A percentile compares a stretch with the other conserved stretches of the same genome.
Conservation (phyloP, 768 basidiomycete genomes). For the Cystofilobasidium bisporidii region DNA sequence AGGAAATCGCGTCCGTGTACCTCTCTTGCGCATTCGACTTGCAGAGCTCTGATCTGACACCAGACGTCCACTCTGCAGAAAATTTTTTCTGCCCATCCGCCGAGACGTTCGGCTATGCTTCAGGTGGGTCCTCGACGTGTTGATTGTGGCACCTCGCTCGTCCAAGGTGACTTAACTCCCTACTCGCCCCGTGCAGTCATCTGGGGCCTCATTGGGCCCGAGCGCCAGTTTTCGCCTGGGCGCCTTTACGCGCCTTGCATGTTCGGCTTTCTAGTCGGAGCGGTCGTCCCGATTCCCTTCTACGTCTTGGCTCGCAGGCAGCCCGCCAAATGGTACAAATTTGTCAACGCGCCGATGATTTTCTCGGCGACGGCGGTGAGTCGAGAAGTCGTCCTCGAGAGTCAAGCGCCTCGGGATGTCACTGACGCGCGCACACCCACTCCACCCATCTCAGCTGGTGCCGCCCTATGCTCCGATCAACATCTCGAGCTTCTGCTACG, state of each 20-base stretch:
- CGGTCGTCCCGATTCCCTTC: conserved; percentile 66
- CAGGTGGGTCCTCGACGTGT: neutral
- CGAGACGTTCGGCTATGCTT: conserved; percentile 15
- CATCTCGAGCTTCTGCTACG: conserved; percentile 9
- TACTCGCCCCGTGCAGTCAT: neutral
- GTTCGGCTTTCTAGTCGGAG: conserved; percentile 68
- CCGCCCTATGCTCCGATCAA: conserved; percentile 10
- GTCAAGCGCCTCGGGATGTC: too few relatives aligned
- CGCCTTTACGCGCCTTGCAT: conserved; percentile 48
- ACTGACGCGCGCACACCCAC: too few relatives aligned
- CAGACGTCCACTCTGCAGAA: neutral
- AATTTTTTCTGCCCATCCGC: conserved; percentile 24
- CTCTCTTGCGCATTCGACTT: too few relatives aligned
- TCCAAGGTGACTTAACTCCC: too few relatives aligned
- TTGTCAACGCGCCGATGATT: conserved; percentile 1
- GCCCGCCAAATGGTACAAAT: conserved; percentile 41
- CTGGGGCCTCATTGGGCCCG: conserved; percentile 27
- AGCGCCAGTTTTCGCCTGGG: conserved; percentile 39
- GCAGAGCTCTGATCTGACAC: too few relatives aligned
- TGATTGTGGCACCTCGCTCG: too few relatives aligned
- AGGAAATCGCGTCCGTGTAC: neutral
- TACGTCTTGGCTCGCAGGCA: conserved; percentile 57
- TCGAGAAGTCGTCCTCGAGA: too few relatives aligned
- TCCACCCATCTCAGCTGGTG: too few relatives aligned
- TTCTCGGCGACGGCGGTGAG: conserved; percentile 5